A percentile compares a stretch with the other conserved stretches of the same genome.
phyloP scores from a whole-genome alignment of 2,329 filamentous ascomycete genomes.

The Neophaeococcomyces mojaviensis region DNA sequence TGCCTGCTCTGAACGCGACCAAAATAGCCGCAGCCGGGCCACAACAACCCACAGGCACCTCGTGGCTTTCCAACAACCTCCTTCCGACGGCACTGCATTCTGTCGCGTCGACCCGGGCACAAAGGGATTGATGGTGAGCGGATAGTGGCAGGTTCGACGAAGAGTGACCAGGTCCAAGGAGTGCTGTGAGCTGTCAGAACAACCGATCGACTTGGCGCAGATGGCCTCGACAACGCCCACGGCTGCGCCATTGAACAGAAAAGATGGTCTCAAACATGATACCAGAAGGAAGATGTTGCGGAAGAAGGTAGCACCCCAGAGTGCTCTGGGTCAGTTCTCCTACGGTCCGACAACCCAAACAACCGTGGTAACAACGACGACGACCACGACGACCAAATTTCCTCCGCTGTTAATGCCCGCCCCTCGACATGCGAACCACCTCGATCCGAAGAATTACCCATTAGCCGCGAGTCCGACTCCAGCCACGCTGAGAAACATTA shows the following conservation, averaged over 20 bases:
- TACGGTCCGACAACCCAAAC: conserved; percentile 58
- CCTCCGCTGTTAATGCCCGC: conserved; percentile 75
- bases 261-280: neutral
- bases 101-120: neutral
- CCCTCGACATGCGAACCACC: conserved; percentile 59
- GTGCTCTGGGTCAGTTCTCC: conserved; percentile 49
- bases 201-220: neutral
- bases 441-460: conserved; percentile 86
- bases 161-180: no score
- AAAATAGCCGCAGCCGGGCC: neutral
- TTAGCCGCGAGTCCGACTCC: conserved; percentile 78
- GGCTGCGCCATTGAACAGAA: neutral
- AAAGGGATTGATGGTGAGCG: no score
- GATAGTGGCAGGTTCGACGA: no score
- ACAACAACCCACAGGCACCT: neutral
- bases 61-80: neutral
- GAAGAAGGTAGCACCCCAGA: neutral
- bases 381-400: conserved; percentile 72
- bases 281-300: conserved; percentile 4
- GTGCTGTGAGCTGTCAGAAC: no score
- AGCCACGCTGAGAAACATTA: conserved; percentile 66
- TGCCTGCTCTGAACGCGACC: neutral
- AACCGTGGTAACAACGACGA: conserved; percentile 77
- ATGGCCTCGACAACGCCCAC: neutral
- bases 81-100: neutral